Conservation (phyloP, 768 basidiomycete genomes). For the Pisolithus sp. region DNA sequence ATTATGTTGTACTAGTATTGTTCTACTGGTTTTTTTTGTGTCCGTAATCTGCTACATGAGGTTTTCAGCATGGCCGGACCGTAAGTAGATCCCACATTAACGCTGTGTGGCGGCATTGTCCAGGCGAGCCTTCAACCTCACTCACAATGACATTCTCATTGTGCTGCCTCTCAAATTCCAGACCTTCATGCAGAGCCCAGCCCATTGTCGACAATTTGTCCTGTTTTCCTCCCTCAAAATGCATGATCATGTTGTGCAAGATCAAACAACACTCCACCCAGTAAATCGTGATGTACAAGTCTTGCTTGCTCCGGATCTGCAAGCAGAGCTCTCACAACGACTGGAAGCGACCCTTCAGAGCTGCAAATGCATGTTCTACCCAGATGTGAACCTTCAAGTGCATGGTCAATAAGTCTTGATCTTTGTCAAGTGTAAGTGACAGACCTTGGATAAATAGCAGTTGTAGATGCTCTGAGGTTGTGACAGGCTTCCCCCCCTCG, state of each 20-base stretch:
- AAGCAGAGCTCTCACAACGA: neutral
- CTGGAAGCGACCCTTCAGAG: too few relatives aligned
- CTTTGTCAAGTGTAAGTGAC: too few relatives aligned
- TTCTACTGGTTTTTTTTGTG: too few relatives aligned
- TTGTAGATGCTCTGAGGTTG: too few relatives aligned
- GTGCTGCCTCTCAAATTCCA: too few relatives aligned
- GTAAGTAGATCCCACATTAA: neutral
- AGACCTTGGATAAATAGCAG: too few relatives aligned
- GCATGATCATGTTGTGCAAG: neutral
- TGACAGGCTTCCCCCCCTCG: too few relatives aligned
- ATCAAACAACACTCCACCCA: neutral
- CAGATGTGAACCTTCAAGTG: too few relatives aligned
- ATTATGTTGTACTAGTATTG: too few relatives aligned
- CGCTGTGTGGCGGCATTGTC: neutral
- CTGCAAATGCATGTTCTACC: too few relatives aligned
- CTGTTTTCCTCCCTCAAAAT: neutral
- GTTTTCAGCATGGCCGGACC: neutral
- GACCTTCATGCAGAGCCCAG: neutral
- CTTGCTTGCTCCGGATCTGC: neutral
- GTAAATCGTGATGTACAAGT: neutral
- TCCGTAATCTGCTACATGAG: neutral
- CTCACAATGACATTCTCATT: neutral
- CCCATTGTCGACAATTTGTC: neutral
- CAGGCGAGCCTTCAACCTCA: neutral
- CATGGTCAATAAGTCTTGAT: too few relatives aligned